A percentile compares a stretch with the other conserved stretches of the same genome.
These are phyloP conservation scores for Escovopsis sp. DNA, from an alignment of 2,329 filamentous ascomycete genomes.

Conservation along the genomic window DNA sequence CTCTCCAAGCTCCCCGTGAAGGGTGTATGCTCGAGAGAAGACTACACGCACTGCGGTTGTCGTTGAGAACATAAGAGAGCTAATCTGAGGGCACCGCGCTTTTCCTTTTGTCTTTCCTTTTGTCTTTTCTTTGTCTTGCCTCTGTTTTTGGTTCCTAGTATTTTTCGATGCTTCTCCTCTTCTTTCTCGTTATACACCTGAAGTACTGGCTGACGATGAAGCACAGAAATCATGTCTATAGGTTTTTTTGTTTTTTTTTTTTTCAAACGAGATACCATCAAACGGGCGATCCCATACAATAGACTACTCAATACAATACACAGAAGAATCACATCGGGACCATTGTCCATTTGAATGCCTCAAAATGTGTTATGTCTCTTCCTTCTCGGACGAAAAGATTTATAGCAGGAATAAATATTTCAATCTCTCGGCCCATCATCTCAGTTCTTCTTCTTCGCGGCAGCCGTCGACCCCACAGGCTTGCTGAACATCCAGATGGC, in stretches of 20 bases:
- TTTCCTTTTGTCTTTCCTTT: slow-evolving; percentile 1
- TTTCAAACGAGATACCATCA: too few relatives aligned
- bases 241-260: too few relatives aligned
- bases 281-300: too few relatives aligned
- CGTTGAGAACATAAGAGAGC: slow-evolving; percentile 41
- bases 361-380: not conserved
- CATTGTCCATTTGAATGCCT: too few relatives aligned
- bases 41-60: slow-evolving; percentile 19
- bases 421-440: not conserved
- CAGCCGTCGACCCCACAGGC: slow-evolving; percentile 22
- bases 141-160: not conserved
- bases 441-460: slow-evolving; percentile 7
- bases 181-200: too few relatives aligned
- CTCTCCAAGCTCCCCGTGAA: too few relatives aligned
- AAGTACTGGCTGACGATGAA: too few relatives aligned
- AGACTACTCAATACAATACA: too few relatives aligned
- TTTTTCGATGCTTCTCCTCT: too few relatives aligned
- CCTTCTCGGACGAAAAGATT: not conserved
- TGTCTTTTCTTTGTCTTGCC: not conserved
- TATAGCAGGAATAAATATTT: not conserved
- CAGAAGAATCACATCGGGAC: too few relatives aligned
- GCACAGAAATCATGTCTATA: too few relatives aligned
- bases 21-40: too few relatives aligned
- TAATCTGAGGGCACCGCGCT: slow-evolving; percentile 34
- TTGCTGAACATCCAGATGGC: slow-evolving; percentile 70